Conservation (phyloP, 192 early-diverging fungal species). For the Polychytrium aggregatum region DNA sequence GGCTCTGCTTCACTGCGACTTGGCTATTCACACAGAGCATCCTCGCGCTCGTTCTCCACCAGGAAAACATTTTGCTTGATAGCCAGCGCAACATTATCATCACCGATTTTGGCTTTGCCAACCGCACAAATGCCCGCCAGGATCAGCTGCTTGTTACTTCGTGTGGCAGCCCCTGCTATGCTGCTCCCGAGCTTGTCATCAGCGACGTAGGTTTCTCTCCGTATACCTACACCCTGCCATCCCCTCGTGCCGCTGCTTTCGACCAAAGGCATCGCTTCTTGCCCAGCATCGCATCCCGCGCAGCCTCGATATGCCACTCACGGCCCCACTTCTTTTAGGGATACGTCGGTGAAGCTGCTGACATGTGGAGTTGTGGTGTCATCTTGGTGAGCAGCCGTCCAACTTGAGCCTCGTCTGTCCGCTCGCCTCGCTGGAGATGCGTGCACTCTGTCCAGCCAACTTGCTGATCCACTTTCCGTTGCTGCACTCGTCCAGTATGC, state of each 20-base stretch:
- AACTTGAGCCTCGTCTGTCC: too few species aligned
- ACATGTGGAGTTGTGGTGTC: conserved; percentile 98
- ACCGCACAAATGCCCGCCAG: conserved; percentile 60
- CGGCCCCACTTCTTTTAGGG: too few species aligned
- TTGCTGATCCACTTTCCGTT: too few species aligned
- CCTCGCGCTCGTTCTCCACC: too few species aligned
- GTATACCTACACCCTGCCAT: not conserved
- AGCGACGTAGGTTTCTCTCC: conserved; percentile 52
- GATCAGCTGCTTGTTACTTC: conserved; percentile 74
- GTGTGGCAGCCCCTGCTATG: conserved; percentile 98
- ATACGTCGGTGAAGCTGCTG: conserved; percentile 90
- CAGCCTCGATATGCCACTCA: too few species aligned
- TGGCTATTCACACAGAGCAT: conserved; percentile 2
- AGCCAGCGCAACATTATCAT: conserved; percentile 85
- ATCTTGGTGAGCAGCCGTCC: too few species aligned
- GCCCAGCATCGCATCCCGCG: too few species aligned
- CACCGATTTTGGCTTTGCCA: conserved; percentile 98
- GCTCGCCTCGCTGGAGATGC: too few species aligned
- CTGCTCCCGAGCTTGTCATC: conserved; percentile 97
- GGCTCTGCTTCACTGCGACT: not conserved
- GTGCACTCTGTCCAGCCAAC: too few species aligned
- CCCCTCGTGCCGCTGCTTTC: not conserved
- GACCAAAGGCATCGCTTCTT: too few species aligned
- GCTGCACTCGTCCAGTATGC: conserved; percentile 80
- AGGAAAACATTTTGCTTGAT: conserved; percentile 94